A percentile compares a stretch with the other conserved stretches of the same genome.
Conservation (phyloP, 2,329 filamentous ascomycete species). For the Aureobasidium sp. region DNA sequence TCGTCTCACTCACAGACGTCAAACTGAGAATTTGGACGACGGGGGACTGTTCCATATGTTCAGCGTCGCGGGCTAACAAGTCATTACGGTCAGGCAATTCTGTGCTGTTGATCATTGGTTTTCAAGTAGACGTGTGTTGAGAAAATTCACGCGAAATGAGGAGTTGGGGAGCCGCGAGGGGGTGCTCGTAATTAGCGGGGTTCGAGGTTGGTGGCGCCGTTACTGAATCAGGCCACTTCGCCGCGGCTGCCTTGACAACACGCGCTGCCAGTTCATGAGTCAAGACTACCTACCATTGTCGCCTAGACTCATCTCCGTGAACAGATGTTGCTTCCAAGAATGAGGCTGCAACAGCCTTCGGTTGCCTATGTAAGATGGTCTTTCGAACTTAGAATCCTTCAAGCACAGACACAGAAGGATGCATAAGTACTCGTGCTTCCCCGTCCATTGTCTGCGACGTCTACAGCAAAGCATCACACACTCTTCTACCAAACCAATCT, state of each 20-base stretch:
- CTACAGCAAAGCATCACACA: neutral
- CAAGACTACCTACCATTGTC: too few relatives aligned
- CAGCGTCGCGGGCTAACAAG: too few relatives aligned
- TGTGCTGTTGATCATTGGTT: too few relatives aligned
- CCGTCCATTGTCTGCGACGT: neutral
- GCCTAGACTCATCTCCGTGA: neutral
- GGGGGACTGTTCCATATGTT: too few relatives aligned
- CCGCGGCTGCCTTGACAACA: neutral
- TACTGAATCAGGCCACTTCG: neutral
- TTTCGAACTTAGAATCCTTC: neutral
- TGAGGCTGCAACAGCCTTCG: too few relatives aligned
- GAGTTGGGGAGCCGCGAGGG: neutral
- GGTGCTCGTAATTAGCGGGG: neutral
- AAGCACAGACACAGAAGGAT: neutral
- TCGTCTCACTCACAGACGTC: too few relatives aligned
- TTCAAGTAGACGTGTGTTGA: neutral
- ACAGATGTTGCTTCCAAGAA: neutral
- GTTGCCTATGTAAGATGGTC: neutral
- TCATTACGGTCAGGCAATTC: too few relatives aligned
- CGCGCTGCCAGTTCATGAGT: neutral
- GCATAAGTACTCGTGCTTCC: neutral
- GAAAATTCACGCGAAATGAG: too few relatives aligned
- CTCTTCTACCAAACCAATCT: neutral
- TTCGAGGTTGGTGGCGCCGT: neutral
- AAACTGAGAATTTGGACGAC: too few relatives aligned